Conservation (phyloP, 169 alveolate species). For the Plasmodium gaboni region DNA sequence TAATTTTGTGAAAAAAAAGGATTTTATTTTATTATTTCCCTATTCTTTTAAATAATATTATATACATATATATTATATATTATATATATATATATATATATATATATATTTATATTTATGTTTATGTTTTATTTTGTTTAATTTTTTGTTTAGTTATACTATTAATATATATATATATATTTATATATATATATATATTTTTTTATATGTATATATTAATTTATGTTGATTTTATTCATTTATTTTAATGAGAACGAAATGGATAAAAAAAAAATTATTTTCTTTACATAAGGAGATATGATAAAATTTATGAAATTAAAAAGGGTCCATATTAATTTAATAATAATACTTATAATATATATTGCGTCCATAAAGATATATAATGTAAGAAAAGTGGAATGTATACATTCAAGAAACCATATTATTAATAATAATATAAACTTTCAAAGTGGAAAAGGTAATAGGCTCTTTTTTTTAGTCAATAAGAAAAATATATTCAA, state of each 20-base stretch:
- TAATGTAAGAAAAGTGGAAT: neutral
- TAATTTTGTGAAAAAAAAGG: too few species aligned
- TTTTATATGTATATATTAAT: too few species aligned
- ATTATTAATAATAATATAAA: too few species aligned
- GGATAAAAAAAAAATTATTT: neutral
- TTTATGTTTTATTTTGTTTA: too few species aligned
- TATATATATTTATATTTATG: too few species aligned
- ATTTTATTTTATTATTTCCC: too few species aligned
- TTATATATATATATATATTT: too few species aligned
- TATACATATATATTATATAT: neutral
- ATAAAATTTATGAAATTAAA: neutral
- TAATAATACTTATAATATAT: neutral
- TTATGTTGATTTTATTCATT: neutral
- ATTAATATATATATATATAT: neutral
- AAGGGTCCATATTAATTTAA: neutral
- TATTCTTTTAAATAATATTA: too few species aligned
- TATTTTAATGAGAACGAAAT: neutral
- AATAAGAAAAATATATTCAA: too few species aligned
- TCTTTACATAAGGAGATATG: conserved; percentile 12
- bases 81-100: too few species aligned
- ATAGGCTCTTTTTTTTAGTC: too few species aligned
- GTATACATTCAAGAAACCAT: neutral
- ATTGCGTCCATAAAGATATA: conserved; percentile 5
- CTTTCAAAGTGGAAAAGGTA: too few species aligned
- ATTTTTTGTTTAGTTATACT: neutral